phyloP scores from a whole-genome alignment of 306 rosid species.

The Pyrus betulifolia region DNA sequence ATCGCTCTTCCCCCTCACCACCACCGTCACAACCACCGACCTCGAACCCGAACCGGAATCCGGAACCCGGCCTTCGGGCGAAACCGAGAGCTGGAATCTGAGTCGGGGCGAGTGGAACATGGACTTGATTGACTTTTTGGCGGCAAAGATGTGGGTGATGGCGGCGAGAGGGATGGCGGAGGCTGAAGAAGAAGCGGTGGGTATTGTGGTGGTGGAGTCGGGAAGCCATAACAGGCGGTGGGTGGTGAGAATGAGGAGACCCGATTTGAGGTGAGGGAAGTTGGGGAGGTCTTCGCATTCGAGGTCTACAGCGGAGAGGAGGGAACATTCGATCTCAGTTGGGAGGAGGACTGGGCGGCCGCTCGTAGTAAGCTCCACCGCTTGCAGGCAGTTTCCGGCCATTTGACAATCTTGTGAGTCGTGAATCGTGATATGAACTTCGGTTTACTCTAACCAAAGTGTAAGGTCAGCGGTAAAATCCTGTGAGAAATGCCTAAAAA shows the following conservation, averaged over 20 bases:
- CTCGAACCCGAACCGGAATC: conserved; percentile 17
- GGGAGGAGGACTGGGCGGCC: conserved; percentile 76
- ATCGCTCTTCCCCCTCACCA: conserved; percentile 82
- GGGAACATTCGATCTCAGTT: conserved; percentile 63
- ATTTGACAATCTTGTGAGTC: neutral
- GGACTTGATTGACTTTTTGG: conserved; percentile 66
- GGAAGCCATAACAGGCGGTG: conserved; percentile 82
- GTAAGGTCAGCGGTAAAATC: no score
- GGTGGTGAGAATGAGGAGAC: conserved; percentile 78
- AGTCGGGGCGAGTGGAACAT: conserved; percentile 74
- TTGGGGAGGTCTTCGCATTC: conserved; percentile 54
- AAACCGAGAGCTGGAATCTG: conserved; percentile 70
- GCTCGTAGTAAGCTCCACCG: conserved; percentile 64
- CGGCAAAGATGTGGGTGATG: conserved; percentile 51
- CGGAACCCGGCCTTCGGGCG: conserved; percentile 32
- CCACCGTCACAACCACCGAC: conserved; percentile 55
- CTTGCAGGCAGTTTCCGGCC: conserved; percentile 49
- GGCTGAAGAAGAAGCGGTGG: conserved; percentile 12
- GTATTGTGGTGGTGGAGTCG: conserved; percentile 14
- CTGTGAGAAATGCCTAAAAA: no score
- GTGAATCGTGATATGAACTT: no score
- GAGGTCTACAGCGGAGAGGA: conserved; percentile 76
- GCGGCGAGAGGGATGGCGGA: conserved; percentile 50
- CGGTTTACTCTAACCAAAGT: no score
- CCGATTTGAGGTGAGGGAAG: conserved; percentile 74